These are phyloP conservation scores for Aspergillus pseudoterreus DNA, from an alignment of 2,329 filamentous ascomycete genomes.

Conservation along the genomic window DNA sequence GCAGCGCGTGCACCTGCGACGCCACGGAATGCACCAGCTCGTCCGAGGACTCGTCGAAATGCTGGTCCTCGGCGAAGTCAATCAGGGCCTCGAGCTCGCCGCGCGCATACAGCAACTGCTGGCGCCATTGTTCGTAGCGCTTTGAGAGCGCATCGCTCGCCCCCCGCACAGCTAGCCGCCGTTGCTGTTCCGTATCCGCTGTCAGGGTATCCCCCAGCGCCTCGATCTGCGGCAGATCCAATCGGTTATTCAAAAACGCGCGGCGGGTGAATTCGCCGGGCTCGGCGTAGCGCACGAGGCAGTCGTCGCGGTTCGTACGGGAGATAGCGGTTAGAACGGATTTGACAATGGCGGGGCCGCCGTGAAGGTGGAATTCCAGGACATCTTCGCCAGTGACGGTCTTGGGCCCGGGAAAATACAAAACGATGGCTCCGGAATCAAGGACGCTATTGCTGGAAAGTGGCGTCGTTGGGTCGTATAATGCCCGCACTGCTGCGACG, in stretches of 20 bases:
- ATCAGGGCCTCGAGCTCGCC: constrained; percentile 94
- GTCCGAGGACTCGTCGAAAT: constrained; percentile 83
- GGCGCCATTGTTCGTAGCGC: constrained; percentile 80
- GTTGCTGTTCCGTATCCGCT: constrained; percentile 85
- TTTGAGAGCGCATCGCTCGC: constrained; percentile 65
- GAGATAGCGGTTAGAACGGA: constrained; percentile 78
- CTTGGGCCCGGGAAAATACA: constrained; percentile 76
- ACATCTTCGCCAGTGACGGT: constrained; percentile 92
- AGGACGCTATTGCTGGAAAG: constrained; percentile 47
- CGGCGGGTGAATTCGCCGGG: constrained; percentile 92
- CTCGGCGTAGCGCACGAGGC: constrained; percentile 75
- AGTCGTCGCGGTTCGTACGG: constrained; percentile 20
- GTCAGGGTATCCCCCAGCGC: constrained; percentile 59
- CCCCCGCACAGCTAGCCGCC: constrained; percentile 77
- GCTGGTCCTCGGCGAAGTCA: constrained; percentile 95
- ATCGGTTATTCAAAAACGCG: constrained; percentile 80
- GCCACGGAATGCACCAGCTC: constrained; percentile 69
- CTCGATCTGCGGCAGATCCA: constrained; percentile 81
- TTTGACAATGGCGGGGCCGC: constrained; percentile 81
- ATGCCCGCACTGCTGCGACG: constrained; percentile 67
- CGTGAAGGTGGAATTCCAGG: constrained; percentile 91
- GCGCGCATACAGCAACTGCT: constrained; percentile 70
- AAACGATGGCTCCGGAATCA: constrained; percentile 74
- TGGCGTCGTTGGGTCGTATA: constrained; percentile 57
- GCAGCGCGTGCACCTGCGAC: constrained; percentile 58